phyloP scores from a whole-genome alignment of 169 alveolate genomes.

The Plasmodium sp. region DNA sequence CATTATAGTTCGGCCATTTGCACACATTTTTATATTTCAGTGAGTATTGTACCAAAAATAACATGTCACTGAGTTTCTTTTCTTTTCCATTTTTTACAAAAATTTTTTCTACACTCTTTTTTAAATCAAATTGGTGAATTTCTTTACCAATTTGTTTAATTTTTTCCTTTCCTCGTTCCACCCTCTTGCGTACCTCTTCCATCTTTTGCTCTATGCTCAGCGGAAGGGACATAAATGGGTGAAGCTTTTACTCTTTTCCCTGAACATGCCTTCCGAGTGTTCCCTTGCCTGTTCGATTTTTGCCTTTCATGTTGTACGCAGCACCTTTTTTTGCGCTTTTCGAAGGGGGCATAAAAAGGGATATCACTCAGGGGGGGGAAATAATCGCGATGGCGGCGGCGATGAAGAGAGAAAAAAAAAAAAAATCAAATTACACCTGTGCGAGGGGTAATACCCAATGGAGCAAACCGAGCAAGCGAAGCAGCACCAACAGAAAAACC shows the following conservation, averaged over 20 bases:
- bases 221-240: background rate
- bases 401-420: background rate
- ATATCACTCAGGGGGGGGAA: background rate
- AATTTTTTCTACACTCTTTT: constrained; percentile 14
- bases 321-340: background rate
- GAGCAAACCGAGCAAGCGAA: background rate
- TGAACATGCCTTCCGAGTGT: background rate
- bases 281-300: background rate
- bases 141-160: background rate
- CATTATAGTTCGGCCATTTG: constrained; percentile 66
- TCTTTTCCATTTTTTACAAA: constrained; percentile 16
- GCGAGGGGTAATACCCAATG: background rate
- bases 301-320: background rate
- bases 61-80: constrained; percentile 41
- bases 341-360: background rate
- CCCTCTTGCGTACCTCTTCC: constrained; percentile 56
- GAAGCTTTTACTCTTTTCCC: background rate
- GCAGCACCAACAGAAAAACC: background rate
- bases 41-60: constrained; percentile 68
- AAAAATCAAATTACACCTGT: background rate
- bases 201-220: constrained; percentile 4
- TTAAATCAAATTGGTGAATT: constrained; percentile 9
- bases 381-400: background rate
- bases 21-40: constrained; percentile 55
- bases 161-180: constrained; percentile 27